Conservation (phyloP, 2,329 filamentous ascomycete genomes). For the Juglanconis oblonga region DNA sequence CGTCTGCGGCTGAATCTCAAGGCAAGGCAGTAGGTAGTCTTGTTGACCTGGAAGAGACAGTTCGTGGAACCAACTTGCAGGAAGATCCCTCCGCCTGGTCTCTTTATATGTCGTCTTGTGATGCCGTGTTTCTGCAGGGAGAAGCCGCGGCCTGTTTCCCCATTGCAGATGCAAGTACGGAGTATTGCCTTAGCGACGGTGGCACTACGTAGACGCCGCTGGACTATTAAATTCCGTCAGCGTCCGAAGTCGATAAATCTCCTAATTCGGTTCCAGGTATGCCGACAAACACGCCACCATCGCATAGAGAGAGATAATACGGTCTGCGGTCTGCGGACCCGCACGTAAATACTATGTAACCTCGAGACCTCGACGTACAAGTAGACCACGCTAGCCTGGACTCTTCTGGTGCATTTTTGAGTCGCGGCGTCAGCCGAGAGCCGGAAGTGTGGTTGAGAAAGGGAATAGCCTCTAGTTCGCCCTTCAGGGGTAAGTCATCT, state of each 20-base stretch:
- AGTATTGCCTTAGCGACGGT: not conserved
- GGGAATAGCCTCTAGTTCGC: not conserved
- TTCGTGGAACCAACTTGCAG: too few relatives aligned
- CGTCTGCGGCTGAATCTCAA: not conserved
- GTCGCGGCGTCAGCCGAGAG: slow-evolving; percentile 7
- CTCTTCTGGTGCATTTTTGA: not conserved
- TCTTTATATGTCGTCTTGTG: too few relatives aligned
- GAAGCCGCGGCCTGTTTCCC: too few relatives aligned
- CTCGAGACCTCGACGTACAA: not conserved
- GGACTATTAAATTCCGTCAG: not conserved
- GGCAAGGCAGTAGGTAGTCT: not conserved
- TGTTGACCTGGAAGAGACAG: too few relatives aligned
- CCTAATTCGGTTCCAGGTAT: not conserved
- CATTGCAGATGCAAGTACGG: too few relatives aligned
- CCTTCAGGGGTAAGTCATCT: not conserved
- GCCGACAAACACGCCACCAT: not conserved
- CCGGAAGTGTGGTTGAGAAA: slow-evolving; percentile 4
- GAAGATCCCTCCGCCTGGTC: too few relatives aligned
- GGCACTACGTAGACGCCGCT: not conserved
- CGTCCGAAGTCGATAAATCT: slow-evolving; percentile 3
- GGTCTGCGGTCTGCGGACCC: too few relatives aligned
- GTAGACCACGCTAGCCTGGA: not conserved
- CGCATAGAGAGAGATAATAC: not conserved
- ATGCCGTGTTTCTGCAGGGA: too few relatives aligned
- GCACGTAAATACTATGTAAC: not conserved